Evolutionary conservation across 1,284 basidiomycete genomes (phyloP), one percentile per base, ranked within the genome.

Genomic region (Mycena citricolor): DNA sequence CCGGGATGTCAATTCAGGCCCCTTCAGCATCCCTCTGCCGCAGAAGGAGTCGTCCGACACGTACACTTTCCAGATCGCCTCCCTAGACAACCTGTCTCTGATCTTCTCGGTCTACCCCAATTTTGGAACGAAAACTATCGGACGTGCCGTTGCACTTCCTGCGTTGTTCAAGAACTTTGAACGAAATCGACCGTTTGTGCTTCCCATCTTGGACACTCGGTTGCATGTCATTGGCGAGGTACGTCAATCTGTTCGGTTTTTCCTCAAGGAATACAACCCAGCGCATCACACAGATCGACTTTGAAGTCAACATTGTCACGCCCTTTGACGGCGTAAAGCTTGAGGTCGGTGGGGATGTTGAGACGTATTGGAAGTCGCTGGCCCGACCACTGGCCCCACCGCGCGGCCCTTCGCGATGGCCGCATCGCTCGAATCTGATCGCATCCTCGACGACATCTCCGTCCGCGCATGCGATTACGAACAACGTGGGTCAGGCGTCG

Each of bases 41-140:
- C 52, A 49, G 2, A 79, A 93, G 32, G 78, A 79, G 19, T 84
- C 89, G 54, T 84, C 88, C 50, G 90, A 92, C 58, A 81, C 86
- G 4, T 94, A 97, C 59, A 77, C 85, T 6, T 98, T 99, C 74
- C 95, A 98, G 65, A 81, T 92, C 33, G 61, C 83, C 63, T 73
- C 78, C 20, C 66, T 95, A 16, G 80, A 85, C 39, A 74, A 77
- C 26, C 80, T 98, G 48, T 82, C 83, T 2, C 70, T 99, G 55
- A 92, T 98, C 63, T 91, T 98, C 62, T 97, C 95, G 29, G 73
- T 99, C 20, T 97, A 95, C 70, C 97, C 97, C 7, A 97, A 92
- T 50, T 99, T 99, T 65, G 97, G 97, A n/a, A 94, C 92, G 23
- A 95, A 94, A 67, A 91, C 94, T 25, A 92, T 99, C 51, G 97